phyloP scores from a whole-genome alignment of 129 eudicot genomes.

The Deinandra increscens region DNA sequence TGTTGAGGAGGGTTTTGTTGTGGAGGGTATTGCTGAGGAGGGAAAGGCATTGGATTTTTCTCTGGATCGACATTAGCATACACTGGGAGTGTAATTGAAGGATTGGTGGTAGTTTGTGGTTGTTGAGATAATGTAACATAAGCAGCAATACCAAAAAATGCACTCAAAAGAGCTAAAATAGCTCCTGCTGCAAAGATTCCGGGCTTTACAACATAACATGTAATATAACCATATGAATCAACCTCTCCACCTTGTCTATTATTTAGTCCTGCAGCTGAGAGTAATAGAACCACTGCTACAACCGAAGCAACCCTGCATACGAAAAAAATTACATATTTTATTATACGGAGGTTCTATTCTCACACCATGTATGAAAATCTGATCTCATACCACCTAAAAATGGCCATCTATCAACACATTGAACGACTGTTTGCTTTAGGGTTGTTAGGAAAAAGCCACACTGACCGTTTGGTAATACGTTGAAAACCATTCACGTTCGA shows the following conservation, averaged over 20 bases:
- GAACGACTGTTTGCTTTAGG: too few relatives aligned
- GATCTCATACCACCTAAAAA: too few relatives aligned
- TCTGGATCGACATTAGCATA: conserved; percentile 17
- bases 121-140: conserved; percentile 15
- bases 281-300: conserved; percentile 21
- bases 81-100: background rate
- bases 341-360: too few relatives aligned
- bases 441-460: too few relatives aligned
- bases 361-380: too few relatives aligned
- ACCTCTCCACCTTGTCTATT: conserved; percentile 20
- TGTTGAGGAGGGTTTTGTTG: too few relatives aligned
- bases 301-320: conserved; percentile 32
- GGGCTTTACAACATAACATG: conserved; percentile 33
- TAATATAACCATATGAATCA: conserved; percentile 10
- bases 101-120: conserved; percentile 7
- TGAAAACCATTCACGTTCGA: too few relatives aligned
- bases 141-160: conserved; percentile 19
- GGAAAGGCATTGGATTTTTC: conserved; percentile 18
- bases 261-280: conserved; percentile 26
- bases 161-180: conserved; percentile 29
- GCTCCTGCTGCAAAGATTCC: conserved; percentile 42
- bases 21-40: conserved; percentile 22
- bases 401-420: too few relatives aligned
- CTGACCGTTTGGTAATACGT: too few relatives aligned
- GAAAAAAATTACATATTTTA: background rate